Base-by-base conservation (phyloP, 768 basidiomycete species). In the Suillus hirtellus region DNA sequence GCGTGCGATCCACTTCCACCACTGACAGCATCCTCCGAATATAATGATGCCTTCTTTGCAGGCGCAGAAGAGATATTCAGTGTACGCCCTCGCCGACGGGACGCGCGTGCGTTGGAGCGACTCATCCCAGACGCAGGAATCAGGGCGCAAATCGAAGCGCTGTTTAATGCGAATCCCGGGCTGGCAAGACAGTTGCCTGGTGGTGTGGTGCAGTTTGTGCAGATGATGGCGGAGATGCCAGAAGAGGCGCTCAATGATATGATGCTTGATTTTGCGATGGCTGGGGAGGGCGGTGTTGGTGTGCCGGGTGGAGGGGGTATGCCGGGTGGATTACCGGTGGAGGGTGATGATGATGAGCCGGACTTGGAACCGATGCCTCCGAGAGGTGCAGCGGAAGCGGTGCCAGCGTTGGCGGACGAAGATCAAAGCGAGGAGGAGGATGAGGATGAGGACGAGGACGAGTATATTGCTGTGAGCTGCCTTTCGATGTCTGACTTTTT, bases 1-100 rank as follows among this genome's bases (percentile, higher is more conserved):
- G 86, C 89, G 10, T 97, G 89, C 68, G 96, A 98, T 70, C 95
- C 96, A 0, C 78, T 96, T 2, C 94, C 96, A 0, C 95, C 96
- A 0, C 77, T 76, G 7, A 81, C 82, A 1, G 76, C 82, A 2
- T 69, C 86, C 2, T 89, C 81, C 40, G 71, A 69, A 46, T 97
- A 97, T 75, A 82, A 94, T 65, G 77, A 82, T 4, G 73, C 73
- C n/a, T 97, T 95, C 76, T 96, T 98, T 78, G 77, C 74, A 17
- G 85, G 86, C 2, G 77, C 81, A 3, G 87, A 88, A 59, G 87
- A 89, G 66, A 61, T 79, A 17, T 79, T 84, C 58, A 35, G 52
- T 14, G 59, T 70, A 52, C 74, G 75, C 47, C 64, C 74, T 47
- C 75, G 81, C 58, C 79, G 77, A 47, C 72, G 83, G 61, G 82